These are phyloP conservation scores for Trichomonas gallinae DNA, from an alignment of 208 protist species.

Conservation along the genomic window DNA sequence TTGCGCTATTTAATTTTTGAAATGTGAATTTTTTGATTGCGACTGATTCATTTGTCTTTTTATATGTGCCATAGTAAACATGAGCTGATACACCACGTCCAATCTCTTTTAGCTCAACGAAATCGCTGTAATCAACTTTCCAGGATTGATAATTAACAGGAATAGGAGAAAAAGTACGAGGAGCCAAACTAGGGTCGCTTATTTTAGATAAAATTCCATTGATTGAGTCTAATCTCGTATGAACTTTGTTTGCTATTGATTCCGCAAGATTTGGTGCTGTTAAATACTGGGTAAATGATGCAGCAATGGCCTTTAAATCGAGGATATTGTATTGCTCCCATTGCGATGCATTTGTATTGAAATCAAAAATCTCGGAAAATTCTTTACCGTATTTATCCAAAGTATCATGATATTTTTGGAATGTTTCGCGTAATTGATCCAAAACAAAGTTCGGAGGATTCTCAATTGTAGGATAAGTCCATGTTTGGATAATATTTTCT, in stretches of 20 bases:
- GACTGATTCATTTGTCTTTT: neutral
- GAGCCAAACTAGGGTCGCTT: neutral
- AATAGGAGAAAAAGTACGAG: neutral
- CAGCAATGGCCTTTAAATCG: neutral
- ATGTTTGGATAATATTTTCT: neutral
- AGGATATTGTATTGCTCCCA: neutral
- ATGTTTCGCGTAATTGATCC: neutral
- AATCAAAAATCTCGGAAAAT: neutral
- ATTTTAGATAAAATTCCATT: neutral
- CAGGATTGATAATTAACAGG: constrained; percentile 11
- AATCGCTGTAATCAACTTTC: neutral
- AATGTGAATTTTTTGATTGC: neutral
- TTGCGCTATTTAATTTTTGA: neutral
- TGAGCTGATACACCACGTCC: neutral
- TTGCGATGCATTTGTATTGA: neutral
- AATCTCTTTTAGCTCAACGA: neutral
- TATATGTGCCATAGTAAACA: neutral
- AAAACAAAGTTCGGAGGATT: neutral
- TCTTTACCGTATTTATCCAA: neutral
- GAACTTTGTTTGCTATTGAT: neutral
- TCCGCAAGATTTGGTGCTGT: neutral
- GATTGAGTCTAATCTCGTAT: neutral
- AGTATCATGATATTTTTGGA: neutral
- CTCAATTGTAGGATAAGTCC: neutral
- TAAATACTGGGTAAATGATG: neutral